Percentiles rank a stretch among this genome's conserved stretches.
These are phyloP conservation scores for Cardamine occulta DNA, from an alignment of 345 rosid species.

Conservation along the genomic window DNA sequence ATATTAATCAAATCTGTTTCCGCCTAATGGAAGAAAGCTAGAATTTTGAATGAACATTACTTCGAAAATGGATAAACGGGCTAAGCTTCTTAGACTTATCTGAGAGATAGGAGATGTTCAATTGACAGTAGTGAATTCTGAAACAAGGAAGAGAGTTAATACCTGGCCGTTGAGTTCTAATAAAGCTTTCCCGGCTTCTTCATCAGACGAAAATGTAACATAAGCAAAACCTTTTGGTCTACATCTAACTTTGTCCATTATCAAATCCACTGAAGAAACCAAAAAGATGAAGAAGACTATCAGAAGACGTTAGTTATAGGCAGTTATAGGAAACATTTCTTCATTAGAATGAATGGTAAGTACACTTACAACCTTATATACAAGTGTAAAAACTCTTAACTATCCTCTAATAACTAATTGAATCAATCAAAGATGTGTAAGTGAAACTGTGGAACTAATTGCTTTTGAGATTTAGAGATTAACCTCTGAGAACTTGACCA, in stretches of 20 bases:
- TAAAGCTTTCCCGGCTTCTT: constrained; percentile 59
- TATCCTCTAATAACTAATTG: not conserved
- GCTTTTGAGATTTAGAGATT: constrained; percentile 14
- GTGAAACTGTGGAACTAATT: not conserved
- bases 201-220: constrained; percentile 54
- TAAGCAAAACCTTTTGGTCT: constrained; percentile 67
- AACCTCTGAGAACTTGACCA: constrained; percentile 61
- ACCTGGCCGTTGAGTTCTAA: constrained; percentile 65
- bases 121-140: not conserved
- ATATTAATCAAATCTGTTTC: not conserved
- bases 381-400: not conserved
- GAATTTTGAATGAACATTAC: not conserved
- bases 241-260: constrained; percentile 46
- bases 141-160: not conserved
- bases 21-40: not conserved
- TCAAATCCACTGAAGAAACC: constrained; percentile 48
- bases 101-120: not conserved
- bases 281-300: not conserved
- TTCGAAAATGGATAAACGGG: not conserved
- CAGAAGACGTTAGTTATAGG: not conserved
- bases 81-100: not conserved
- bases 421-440: not conserved
- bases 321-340: not conserved
- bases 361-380: not conserved
- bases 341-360: not conserved